Evolutionary conservation across 768 basidiomycete genomes (phyloP).

Genomic region (Lentinula sp.): DNA sequence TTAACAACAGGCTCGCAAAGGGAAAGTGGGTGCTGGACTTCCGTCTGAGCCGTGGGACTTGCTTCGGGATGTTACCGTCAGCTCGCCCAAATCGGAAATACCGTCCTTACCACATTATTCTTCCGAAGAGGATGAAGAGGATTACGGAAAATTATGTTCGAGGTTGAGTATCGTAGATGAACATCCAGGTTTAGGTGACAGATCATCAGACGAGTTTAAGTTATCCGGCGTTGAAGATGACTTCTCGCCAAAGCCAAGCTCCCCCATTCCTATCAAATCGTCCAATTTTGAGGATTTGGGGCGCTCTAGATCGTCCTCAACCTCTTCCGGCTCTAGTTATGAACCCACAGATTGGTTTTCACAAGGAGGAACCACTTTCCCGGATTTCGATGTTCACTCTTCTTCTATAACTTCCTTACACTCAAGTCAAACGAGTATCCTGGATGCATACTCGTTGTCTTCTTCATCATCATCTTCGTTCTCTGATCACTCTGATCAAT

Average conservation of each 20-base stretch:
- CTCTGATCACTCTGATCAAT: not conserved
- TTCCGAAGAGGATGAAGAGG: conserved; percentile 10
- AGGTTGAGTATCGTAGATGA: not conserved
- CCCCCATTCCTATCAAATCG: not conserved
- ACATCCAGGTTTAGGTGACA: not conserved
- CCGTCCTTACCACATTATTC: conserved; percentile 9
- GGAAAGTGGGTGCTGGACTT: conserved; percentile 43
- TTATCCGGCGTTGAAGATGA: not conserved
- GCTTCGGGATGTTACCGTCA: not conserved
- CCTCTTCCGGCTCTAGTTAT: not conserved
- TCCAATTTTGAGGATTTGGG: not conserved
- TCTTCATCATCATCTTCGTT: not conserved
- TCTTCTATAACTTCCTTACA: not conserved
- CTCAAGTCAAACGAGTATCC: not conserved
- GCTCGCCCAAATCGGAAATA: not conserved
- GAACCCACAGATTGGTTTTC: not conserved
- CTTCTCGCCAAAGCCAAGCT: not conserved
- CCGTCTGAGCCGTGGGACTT: conserved; percentile 53
- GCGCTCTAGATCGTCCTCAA: not conserved
- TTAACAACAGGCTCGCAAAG: conserved; percentile 37
- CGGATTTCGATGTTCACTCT: not conserved
- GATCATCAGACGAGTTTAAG: not conserved
- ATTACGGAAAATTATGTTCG: not conserved
- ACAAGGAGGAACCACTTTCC: not conserved
- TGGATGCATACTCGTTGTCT: not conserved